A percentile compares a stretch with the other conserved stretches of the same genome.
These are phyloP conservation scores for Fusarium brevicatenulatum DNA, from an alignment of 2,329 filamentous ascomycete species.

Conservation along the genomic window DNA sequence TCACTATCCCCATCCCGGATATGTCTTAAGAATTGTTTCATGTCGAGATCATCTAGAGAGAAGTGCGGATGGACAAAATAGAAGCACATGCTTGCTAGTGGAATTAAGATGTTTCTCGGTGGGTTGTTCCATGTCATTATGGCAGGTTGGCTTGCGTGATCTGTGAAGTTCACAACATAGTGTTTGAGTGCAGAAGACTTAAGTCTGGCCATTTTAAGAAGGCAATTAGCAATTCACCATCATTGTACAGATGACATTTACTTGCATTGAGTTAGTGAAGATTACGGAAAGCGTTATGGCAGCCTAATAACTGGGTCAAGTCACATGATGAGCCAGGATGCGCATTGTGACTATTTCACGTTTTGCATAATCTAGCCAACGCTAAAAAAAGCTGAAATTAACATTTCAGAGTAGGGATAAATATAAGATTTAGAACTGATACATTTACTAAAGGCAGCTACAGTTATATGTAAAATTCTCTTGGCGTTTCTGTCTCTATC, in stretches of 20 bases:
- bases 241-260: accelerated
- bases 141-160: not conserved
- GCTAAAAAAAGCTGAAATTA: too few species aligned
- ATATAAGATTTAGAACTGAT: too few species aligned
- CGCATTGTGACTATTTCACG: too few species aligned
- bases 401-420: too few species aligned
- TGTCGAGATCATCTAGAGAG: not conserved
- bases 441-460: too few species aligned
- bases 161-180: not conserved
- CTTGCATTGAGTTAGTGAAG: not conserved
- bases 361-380: too few species aligned
- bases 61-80: not conserved
- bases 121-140: not conserved
- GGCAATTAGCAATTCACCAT: accelerated
- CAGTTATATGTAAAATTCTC: too few species aligned
- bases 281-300: too few species aligned
- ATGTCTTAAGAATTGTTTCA: accelerated
- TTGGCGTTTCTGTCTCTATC: too few species aligned
- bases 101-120: not conserved
- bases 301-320: too few species aligned
- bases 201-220: not conserved
- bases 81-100: not conserved
- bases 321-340: too few species aligned
- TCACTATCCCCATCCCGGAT: not conserved
- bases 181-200: not conserved